These are phyloP conservation scores for Phytophthora brassicae DNA, from an alignment of 352 stramenopile genomes.

Conservation along the genomic window DNA sequence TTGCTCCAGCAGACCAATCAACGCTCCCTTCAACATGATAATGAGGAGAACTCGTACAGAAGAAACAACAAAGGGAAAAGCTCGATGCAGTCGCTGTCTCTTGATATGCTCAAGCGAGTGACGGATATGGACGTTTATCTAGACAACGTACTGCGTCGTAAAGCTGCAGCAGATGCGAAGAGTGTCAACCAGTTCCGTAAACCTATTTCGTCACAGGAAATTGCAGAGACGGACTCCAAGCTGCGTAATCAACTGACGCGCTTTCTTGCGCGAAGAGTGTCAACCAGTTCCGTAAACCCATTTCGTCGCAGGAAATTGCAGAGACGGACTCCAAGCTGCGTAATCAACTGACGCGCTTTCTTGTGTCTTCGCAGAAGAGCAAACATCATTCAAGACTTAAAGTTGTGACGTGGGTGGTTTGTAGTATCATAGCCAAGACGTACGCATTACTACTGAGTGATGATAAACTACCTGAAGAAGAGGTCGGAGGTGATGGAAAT, in stretches of 20 bases:
- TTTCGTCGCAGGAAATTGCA: slow-evolving; percentile 72
- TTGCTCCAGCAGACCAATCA: slow-evolving; percentile 44
- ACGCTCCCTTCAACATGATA: slow-evolving; percentile 13
- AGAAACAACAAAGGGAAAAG: slow-evolving; percentile 22
- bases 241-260: slow-evolving; percentile 81
- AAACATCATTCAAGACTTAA: slow-evolving; percentile 82
- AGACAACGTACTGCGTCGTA: slow-evolving; percentile 74
- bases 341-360: slow-evolving; percentile 77
- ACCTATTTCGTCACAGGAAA: slow-evolving; percentile 68
- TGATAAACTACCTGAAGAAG: slow-evolving; percentile 60
- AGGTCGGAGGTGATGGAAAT: slow-evolving; percentile 1
- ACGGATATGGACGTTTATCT: slow-evolving; percentile 84
- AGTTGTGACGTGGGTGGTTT: slow-evolving; percentile 86
- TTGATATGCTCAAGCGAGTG: slow-evolving; percentile 81
- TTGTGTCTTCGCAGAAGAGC: slow-evolving; percentile 71
- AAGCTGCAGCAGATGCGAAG: slow-evolving; percentile 40
- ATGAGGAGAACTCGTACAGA: slow-evolving; percentile 14
- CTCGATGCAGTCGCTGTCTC: slow-evolving; percentile 61
- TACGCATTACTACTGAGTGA: slow-evolving; percentile 70
- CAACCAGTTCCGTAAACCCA: slow-evolving; percentile 35
- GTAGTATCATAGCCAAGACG: slow-evolving; percentile 84
- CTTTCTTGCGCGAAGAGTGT: slow-evolving; percentile 32
- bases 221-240: slow-evolving; percentile 73
- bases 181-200: slow-evolving; percentile 28
- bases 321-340: slow-evolving; percentile 78